phyloP scores from a whole-genome alignment of 2,329 filamentous ascomycete species.

The Monilinia fructicola region DNA sequence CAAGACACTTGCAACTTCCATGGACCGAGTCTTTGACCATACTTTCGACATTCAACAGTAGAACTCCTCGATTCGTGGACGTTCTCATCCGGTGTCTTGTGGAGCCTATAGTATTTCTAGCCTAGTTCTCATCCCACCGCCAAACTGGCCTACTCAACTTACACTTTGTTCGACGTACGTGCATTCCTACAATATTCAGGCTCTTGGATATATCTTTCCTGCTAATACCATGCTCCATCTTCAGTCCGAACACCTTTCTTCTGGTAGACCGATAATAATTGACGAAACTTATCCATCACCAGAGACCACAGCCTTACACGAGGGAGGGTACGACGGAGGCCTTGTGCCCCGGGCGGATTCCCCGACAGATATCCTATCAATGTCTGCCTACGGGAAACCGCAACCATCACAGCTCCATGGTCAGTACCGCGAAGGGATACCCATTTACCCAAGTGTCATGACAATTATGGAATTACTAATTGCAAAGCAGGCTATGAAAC shows the following conservation, averaged over 20 bases:
- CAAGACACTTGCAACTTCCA: conserved; percentile 21
- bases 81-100: background rate
- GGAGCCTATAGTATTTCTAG: conserved; percentile 14
- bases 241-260: conserved; percentile 38
- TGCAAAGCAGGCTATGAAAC: conserved; percentile 37
- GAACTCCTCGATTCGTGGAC: conserved; percentile 12
- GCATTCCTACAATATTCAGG: conserved; percentile 4
- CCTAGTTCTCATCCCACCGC: conserved; percentile 31
- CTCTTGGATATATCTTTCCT: conserved; percentile 5
- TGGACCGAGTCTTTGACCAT: conserved; percentile 23
- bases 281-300: conserved; percentile 42
- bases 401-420: conserved; percentile 77
- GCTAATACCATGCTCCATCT: conserved; percentile 29
- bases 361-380: conserved; percentile 54
- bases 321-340: conserved; percentile 42
- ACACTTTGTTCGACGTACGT: conserved; percentile 40
- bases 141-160: conserved; percentile 42
- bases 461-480: conserved; percentile 26
- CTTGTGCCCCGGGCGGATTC: conserved; percentile 40
- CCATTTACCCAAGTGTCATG: conserved; percentile 18
- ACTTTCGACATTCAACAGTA: conserved; percentile 12
- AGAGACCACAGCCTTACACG: conserved; percentile 41
- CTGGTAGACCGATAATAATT: conserved; percentile 40
- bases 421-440: conserved; percentile 53
- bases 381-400: conserved; percentile 79